These are phyloP conservation scores for Lactarius sp. DNA, from an alignment of 768 basidiomycete genomes.

Conservation along the genomic window DNA sequence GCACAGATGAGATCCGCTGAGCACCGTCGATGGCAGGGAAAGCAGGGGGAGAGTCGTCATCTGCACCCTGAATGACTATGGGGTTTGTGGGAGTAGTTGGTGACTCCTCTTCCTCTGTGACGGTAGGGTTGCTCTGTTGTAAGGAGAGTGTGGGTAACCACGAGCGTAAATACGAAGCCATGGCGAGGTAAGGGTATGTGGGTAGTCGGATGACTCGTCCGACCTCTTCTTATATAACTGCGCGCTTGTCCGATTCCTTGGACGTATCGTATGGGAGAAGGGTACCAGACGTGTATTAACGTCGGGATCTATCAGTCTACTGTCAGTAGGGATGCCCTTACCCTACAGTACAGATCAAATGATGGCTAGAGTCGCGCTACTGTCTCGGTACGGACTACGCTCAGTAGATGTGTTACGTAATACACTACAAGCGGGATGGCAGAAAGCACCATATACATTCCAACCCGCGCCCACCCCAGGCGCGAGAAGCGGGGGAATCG, in stretches of 20 bases:
- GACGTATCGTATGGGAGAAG: not conserved
- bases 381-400: too few species aligned
- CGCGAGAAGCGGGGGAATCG: too few species aligned
- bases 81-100: slow-evolving; percentile 40
- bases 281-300: not conserved
- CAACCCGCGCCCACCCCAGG: too few species aligned
- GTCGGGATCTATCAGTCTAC: too few species aligned
- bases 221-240: not conserved
- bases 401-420: too few species aligned
- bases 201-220: slow-evolving; percentile 2
- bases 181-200: not conserved
- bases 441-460: too few species aligned
- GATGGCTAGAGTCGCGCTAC: too few species aligned
- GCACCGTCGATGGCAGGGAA: slow-evolving; percentile 72
- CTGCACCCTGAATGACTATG: slow-evolving; percentile 37
- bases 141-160: slow-evolving; percentile 18
- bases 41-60: slow-evolving; percentile 60
- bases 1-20: slow-evolving; percentile 44
- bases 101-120: slow-evolving; percentile 29
- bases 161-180: slow-evolving; percentile 24
- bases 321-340: too few species aligned
- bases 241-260: not conserved
- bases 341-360: too few species aligned
- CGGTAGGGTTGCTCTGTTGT: slow-evolving; percentile 21
- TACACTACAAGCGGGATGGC: too few species aligned